A percentile compares a stretch with the other conserved stretches of the same genome.
Conservation (phyloP, 768 basidiomycete species). For the Cubamyces lactineus region DNA sequence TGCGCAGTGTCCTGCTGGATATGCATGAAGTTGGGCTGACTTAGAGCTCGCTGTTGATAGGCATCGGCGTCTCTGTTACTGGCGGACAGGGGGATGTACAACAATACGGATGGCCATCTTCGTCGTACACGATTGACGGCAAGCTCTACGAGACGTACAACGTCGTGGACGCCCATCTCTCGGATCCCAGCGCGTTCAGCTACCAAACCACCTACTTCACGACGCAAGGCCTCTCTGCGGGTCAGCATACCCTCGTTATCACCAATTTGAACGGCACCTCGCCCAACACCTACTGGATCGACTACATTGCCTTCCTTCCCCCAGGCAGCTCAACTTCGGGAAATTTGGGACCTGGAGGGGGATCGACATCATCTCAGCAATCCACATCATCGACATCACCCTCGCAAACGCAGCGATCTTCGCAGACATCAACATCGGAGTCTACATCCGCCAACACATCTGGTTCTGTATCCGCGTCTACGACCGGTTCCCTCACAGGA, state of each 20-base stretch:
- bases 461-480: not conserved
- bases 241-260: not conserved
- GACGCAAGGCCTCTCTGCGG: not conserved
- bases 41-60: not conserved
- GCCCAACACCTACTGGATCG: constrained; percentile 8
- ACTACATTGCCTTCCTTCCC: constrained; percentile 1
- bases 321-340: not conserved
- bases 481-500: not conserved
- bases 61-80: not conserved
- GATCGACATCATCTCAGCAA: no score
- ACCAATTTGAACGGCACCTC: not conserved
- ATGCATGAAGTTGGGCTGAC: not conserved
- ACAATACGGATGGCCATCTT: not conserved
- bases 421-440: not conserved
- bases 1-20: not conserved
- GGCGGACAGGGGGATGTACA: not conserved
- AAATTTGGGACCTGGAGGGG: no score
- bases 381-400: not conserved
- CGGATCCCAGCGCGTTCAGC: not conserved
- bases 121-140: not conserved
- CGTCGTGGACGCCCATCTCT: not conserved
- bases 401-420: not conserved
- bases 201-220: constrained; percentile 11
- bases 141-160: not conserved
- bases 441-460: not conserved